Base-by-base conservation (phyloP, 306 rosid genomes). In the Lathyrus sativus region DNA sequence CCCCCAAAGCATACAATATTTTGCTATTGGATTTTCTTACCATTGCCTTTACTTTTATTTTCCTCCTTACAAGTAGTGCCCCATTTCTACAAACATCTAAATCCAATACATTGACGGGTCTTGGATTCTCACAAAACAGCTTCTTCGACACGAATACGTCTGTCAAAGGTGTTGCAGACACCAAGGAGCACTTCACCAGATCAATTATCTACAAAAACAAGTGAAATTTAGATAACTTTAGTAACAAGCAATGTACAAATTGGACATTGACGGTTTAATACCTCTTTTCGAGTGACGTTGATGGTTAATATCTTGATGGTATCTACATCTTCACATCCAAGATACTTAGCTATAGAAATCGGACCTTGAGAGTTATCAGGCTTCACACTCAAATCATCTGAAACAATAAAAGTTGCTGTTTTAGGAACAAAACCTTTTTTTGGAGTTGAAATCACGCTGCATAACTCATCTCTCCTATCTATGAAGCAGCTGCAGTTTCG, bases 261-360 rank as follows among this genome's bases (percentile, higher is more conserved):
- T 35, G 39, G 39, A 35, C 39, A 5, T 11, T 58, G 3, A 22
- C 7, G 6, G 39, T 15, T 12, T 13, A 2, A 43, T 72, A 74
- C 74, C 74, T 75, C 68, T n/a, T 58, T 57, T 2, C 18, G 33
- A 19, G 62, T 75, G 62, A 67, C 63, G 26, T 75, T 39, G 12
- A 59, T 15, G 0, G 62, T 46, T 11, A 58, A 6, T 14, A 24
- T 18, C 26, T 58, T 38, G 12, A 46, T 42, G 9, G 15, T 4
- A 2, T 17, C 18, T 6, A 56, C 14, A 12, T 56, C 17, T 28
- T 29, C 18, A 3, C 62, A 56, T 28, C 62, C 62, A 56, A 56
- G 18, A 26, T 56, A 56, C 18, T 56, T 56, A 28, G 38, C 39
- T 56, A 56, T 37, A 12, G 62, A 56, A 28, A 56, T 2, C 2